phyloP scores from a whole-genome alignment of 495 filamentous ascomycete species.

The Symbiotaphrina buchneri region DNA sequence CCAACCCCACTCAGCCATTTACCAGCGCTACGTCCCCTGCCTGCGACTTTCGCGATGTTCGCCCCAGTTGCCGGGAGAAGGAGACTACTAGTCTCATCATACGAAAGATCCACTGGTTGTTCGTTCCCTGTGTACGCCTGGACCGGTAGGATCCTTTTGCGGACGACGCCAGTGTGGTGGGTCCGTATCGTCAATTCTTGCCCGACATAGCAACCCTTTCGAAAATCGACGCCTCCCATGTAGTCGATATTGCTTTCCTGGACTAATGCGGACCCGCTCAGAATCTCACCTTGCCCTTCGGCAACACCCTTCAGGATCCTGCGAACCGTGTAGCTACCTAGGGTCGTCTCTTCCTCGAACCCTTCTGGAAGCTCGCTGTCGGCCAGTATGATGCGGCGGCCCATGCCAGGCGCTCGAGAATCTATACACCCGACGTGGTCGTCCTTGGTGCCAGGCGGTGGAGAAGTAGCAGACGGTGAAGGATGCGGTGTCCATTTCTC shows the following conservation, averaged over 20 bases:
- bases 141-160: conserved; percentile 75
- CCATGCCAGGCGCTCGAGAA: conserved; percentile 45
- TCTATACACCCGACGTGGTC: conserved; percentile 26
- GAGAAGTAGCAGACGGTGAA: conserved; percentile 3
- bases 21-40: conserved; percentile 44
- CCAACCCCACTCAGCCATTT: conserved; percentile 57
- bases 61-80: conserved; percentile 11
- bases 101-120: conserved; percentile 18
- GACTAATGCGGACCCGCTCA: conserved; percentile 42
- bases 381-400: conserved; percentile 27
- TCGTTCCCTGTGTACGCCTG: conserved; percentile 33
- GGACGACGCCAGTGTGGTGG: conserved; percentile 75
- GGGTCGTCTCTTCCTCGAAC: conserved; percentile 9
- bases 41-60: conserved; percentile 22
- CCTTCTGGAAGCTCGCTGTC: conserved; percentile 9
- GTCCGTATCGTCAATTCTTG: conserved; percentile 94
- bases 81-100: conserved; percentile 8
- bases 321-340: conserved; percentile 36
- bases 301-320: conserved; percentile 59
- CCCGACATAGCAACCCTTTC: conserved; percentile 91
- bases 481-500: conserved; percentile 10
- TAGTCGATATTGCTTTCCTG: conserved; percentile 72
- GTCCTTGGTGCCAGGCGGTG: background rate
- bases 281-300: conserved; percentile 65
- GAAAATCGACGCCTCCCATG: conserved; percentile 65